Base-by-base conservation (phyloP, 768 basidiomycete genomes). In the Auriscalpium microsporum region DNA sequence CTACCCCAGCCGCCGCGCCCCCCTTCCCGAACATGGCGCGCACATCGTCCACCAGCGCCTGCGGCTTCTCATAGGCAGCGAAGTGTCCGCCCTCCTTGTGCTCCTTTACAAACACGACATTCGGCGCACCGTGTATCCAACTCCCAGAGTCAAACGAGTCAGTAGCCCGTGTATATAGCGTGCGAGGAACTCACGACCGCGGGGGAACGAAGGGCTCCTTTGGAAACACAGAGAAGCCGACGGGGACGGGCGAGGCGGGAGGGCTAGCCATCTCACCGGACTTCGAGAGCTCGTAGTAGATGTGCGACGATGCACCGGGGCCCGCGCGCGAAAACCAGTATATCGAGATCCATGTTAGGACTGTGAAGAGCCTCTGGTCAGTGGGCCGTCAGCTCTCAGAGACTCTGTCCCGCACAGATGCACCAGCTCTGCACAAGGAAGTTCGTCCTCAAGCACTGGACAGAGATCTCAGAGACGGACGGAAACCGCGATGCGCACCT, bases 61-160 rank as follows among this genome's bases (percentile, higher is more conserved):
- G 68, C 0, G 83, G 81, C 45, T 60, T 65, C 59, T 84, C 82
- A 57, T 75, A 63, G 0, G 82, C 74, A 10, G 81, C 78, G 62
- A 85, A 84, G 64, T 84, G 83, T 1, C 83, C 82, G 5, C 83
- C 82, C 7, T 63, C 63, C 1, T 69, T 68, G 50, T 84, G 82
- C 14, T 73, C 67, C 4, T 72, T 67, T 57, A 77, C 72, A 51
- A 78, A 81, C 4, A 83, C 77, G 19, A 78, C 52, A 59, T 67
- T 69, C 59, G 75, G 58, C 48, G 67, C 13, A 52, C 64, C 59
- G 35, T 68, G 60, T 58, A 70, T 23, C 79, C 80, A 83, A 11
- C 80, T 82, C 10, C 51, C 34, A 56, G 36, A 50, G 53, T 50
- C 14, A 11, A 35, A 40, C 21, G 14, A 11, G 8, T 14, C 6